Base-by-base conservation (phyloP, 257 asterid genomes). In the Cruciata laevipes region DNA sequence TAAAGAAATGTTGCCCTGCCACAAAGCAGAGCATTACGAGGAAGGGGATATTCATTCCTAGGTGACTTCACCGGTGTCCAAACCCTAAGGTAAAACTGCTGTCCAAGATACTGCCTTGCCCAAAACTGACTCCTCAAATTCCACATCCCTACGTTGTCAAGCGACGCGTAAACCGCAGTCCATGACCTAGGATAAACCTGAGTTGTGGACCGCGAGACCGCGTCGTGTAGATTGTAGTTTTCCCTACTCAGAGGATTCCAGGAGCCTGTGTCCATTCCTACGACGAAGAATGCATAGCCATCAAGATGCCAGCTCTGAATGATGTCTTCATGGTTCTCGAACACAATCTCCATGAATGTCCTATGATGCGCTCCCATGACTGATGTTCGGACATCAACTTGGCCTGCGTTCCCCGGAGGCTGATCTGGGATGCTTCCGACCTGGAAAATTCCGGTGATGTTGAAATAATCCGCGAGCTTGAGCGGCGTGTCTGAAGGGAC, bases 91-190 rank as follows among this genome's bases (percentile, higher is more conserved):
- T 89, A 89, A 8, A 78, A 66, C 79, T 89, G 95, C 52, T 85
- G 92, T 4, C 95, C 92, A 5, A 87, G 89, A 72, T 87, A 89
- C n/a, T 81, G 89, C 21, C 87, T 76, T 63, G 81, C 90, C 96
- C 92, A 89, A 71, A 30, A 73, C 80, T 89, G 88, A 6, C 63
- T 76, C 76, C 96, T 83, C 17, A 89, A 59, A 74, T 89, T 89
- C 96, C 96, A 89, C 95, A 89, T 86, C 69, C 95, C 96, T 31
- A 76, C 88, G 60, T 89, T 89, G 71, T 89, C 95, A 6, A 86
- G 89, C 38, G 90, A 77, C n/a, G 80, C 74, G 35, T 80, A 89
- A 11, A 89, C 40, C 24, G 92, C 89, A 0, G 96, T 85, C 92
- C 96, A 89, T 49, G 91, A 82, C 69, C 57, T 80, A 2, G 95